Evolutionary conservation across 345 rosid genomes (phyloP), one percentile per base, ranked within the genome.

Genomic region (Hypericum androsaemum): DNA sequence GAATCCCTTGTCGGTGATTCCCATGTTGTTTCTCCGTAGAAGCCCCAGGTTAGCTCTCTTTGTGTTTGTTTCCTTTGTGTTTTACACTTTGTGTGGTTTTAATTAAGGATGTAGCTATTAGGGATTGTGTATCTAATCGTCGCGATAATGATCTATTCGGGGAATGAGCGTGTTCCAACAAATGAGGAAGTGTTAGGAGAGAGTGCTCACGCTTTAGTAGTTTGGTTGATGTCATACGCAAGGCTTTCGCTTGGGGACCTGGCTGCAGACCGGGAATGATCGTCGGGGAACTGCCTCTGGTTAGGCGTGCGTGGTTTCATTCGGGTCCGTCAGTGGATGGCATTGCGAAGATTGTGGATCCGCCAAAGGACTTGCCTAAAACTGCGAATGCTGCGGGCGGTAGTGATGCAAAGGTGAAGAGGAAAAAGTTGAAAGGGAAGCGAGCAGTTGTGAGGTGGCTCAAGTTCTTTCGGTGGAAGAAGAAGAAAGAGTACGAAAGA

Each of bases 381-480:
- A 37, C 38, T 53, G 54, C 37, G 16, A 28, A 17, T 50, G 65
- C 22, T 53, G 70, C 53, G 50, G 80, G 63, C 38, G 53, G 52
- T 42, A 54, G 55, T 66, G 71, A 51, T 58, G 57, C 38, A n/a
- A 77, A 77, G 69, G 39, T 61, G 52, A 76, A 74, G 80, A 80
- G 90, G 83, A 80, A 76, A 56, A 88, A 83, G 58, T 68, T 79
- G 37, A 92, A 88, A 54, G 94, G 95, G 32, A 88, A 88, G 61
- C 74, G 95, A n/a, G 94, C 88, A 7, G 88, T 88, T 35, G 90
- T 85, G 10, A 76, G 82, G 73, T 88, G 94, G 97, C 71, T 92
- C 5, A 92, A 85, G 73, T 75, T 63, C 70, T 83, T 92, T 71
- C 76, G 95, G 63, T 86, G 85, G 83, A 88, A 94, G 84, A 94